phyloP scores from a whole-genome alignment of 2,329 filamentous ascomycete species.

The Chaetomiaceae sp. region DNA sequence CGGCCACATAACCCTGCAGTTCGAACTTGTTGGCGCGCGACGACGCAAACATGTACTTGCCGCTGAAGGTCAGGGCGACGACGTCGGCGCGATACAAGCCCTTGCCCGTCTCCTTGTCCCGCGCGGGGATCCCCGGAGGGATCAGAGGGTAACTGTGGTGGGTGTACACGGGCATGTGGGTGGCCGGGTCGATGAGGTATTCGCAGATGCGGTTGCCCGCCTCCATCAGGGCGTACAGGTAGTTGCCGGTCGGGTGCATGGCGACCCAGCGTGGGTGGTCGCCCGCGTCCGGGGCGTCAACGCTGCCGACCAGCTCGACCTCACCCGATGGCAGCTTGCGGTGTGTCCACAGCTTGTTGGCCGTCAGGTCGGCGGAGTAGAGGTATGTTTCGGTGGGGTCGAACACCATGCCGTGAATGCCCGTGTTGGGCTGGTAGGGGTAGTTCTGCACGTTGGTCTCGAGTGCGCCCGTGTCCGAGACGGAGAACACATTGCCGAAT shows the following conservation, averaged over 20 bases:
- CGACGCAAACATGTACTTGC: constrained; percentile 76
- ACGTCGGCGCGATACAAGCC: constrained; percentile 81
- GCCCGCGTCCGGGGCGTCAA: constrained; percentile 63
- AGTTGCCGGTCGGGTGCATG: constrained; percentile 71
- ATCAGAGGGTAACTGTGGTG: constrained; percentile 73
- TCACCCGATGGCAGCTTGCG: constrained; percentile 60
- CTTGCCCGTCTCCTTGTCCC: constrained; percentile 37
- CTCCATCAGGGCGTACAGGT: constrained; percentile 85
- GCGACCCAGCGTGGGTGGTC: constrained; percentile 89
- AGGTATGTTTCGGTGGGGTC: constrained; percentile 69
- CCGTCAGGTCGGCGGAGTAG: constrained; percentile 73
- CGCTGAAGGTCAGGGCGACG: constrained; percentile 65
- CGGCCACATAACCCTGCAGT: constrained; percentile 77
- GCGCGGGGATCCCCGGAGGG: constrained; percentile 60
- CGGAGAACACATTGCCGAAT: constrained; percentile 71
- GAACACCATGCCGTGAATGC: constrained; percentile 80
- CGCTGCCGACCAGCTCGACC: constrained; percentile 65
- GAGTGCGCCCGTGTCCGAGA: constrained; percentile 54
- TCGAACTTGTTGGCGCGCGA: constrained; percentile 72
- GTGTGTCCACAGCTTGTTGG: constrained; percentile 82
- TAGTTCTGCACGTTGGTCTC: constrained; percentile 67
- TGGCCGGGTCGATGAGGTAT: constrained; percentile 71
- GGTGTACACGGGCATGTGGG: constrained; percentile 74
- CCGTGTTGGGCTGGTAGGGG: constrained; percentile 63
- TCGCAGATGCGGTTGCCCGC: constrained; percentile 79